Conservation (phyloP, 176 grass and related monocot species). For the Urochloa ruziziensis region DNA sequence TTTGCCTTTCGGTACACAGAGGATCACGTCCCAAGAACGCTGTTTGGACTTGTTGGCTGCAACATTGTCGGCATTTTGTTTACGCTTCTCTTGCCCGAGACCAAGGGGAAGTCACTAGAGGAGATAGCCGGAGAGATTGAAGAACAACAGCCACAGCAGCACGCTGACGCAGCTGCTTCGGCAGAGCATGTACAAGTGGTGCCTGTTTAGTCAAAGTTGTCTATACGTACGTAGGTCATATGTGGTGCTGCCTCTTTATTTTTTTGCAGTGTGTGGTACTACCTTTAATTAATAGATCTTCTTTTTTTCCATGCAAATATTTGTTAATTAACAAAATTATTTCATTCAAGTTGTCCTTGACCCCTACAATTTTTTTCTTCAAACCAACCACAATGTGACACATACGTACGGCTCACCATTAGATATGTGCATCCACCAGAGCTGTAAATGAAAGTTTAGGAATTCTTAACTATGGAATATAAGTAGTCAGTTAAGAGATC, state of each 20-base stretch:
- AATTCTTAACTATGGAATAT: too few relatives aligned
- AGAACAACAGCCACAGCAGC: neutral
- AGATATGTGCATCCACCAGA: too few relatives aligned
- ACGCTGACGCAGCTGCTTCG: neutral
- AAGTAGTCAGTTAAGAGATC: too few relatives aligned
- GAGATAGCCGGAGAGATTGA: conserved; percentile 31
- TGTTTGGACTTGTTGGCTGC: conserved; percentile 29
- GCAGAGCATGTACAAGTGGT: neutral
- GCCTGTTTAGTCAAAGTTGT: neutral
- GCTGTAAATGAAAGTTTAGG: too few relatives aligned
- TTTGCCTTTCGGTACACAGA: conserved; percentile 15
- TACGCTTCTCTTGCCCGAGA: conserved; percentile 43
- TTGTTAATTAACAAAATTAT: neutral
- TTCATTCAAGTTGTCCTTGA: neutral
- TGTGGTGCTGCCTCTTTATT: neutral
- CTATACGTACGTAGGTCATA: neutral
- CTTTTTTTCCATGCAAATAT: neutral
- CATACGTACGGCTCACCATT: too few relatives aligned
- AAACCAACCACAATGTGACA: too few relatives aligned
- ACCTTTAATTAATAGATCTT: neutral
- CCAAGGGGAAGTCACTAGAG: conserved; percentile 29
- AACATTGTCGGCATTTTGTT: conserved; percentile 36
- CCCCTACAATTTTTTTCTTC: neutral
- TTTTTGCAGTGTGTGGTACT: neutral
- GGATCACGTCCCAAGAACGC: neutral